Evolutionary conservation across 805 yeast species (phyloP), one percentile per base, ranked within the genome.

Genomic region (Sugiyamaella smithiae): DNA sequence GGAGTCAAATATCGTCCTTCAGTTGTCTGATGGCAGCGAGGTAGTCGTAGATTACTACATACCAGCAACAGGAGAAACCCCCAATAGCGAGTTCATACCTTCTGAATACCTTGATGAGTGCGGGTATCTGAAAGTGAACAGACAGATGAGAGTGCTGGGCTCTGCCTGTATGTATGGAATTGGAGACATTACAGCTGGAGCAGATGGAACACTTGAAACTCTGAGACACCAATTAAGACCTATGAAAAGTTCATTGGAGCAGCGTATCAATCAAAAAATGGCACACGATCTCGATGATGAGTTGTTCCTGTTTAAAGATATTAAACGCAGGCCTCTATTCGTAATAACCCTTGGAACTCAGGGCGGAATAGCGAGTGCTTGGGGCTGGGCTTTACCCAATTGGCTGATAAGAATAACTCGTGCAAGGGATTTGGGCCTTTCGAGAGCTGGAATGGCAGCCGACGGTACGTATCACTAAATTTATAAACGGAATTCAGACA

Each of bases 111-210:
- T 49, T 2, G 55, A 56, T 32, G 32, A 45, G n/a, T 23, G 38
- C 17, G 56, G 57, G 3, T 52, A 25, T 19, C 45, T 57, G 12
- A 19, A 14, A 9, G 49, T 51, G 5, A 56, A 57, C 24, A 37
- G 32, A 11, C 23, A 49, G 22, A 41, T 57, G 19, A 23, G 56
- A 5, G 53, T 56, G 32, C 38, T 49, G 32, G 52, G 52, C 22
- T 17, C 14, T 20, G 17, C 29, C n/a, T 37, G 45, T 22, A 54
- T 43, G 5, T 51, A 46, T 35, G 58, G 51, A n/a, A n/a, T 48
- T n/a, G 61, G 61, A 4, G 61, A 57, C 35, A 43, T 57, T 29
- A 17, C 46, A 4, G 41, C 54, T 11, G 38, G 22, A 11, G 40
- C 37, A 32, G 14, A n/a, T n/a, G 17, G 36, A 16, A 49, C 55